phyloP scores from a whole-genome alignment of 2,329 filamentous ascomycete species.

The Scedosporium minutisporum region DNA sequence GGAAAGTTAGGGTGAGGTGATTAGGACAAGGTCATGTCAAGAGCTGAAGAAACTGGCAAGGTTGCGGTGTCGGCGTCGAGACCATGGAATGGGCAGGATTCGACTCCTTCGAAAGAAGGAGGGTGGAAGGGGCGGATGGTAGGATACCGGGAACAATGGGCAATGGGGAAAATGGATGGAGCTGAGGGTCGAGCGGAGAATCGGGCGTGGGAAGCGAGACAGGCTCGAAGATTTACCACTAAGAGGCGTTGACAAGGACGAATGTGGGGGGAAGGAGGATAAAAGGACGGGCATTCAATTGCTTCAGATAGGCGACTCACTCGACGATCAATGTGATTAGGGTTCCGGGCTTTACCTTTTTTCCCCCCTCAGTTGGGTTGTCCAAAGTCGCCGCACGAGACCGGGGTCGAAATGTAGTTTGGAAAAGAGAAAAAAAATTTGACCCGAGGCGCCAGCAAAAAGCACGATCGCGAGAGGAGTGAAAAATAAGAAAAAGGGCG shows the following conservation, averaged over 20 bases:
- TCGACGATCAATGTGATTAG: conserved; percentile 3
- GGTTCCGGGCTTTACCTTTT: not conserved
- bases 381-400: no score
- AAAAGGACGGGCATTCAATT: not conserved
- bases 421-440: no score
- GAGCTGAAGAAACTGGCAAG: not conserved
- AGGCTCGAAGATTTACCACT: not conserved
- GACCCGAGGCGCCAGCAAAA: no score
- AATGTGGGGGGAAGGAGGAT: not conserved
- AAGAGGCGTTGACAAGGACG: not conserved
- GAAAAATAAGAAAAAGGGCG: not conserved
- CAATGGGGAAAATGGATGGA: not conserved
- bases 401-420: no score
- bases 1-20: not conserved
- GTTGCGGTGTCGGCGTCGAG: not conserved
- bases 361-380: not conserved
- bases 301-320: conserved; percentile 4
- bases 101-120: not conserved
- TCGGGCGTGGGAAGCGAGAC: not conserved
- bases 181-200: conserved; percentile 1
- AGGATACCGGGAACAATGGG: not conserved
- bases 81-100: not conserved
- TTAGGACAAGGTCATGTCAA: not conserved
- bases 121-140: not conserved
- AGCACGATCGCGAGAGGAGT: not conserved